phyloP scores from a whole-genome alignment of 306 rosid genomes.

The Prunus davidiana region DNA sequence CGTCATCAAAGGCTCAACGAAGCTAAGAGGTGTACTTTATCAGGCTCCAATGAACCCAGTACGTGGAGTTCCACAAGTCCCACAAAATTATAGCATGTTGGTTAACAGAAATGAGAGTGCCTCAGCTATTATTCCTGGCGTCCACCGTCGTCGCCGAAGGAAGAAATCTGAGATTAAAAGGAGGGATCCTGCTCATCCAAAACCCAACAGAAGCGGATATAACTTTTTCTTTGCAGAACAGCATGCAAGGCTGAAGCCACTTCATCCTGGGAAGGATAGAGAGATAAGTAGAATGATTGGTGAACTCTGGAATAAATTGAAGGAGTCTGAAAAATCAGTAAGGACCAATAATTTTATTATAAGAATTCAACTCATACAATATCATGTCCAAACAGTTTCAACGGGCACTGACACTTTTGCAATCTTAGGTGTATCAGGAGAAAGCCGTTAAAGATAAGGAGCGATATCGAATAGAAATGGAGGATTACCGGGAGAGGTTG shows the following conservation, averaged over 20 bases:
- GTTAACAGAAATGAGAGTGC: slow-evolving; percentile 27
- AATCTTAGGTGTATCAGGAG: slow-evolving; percentile 76
- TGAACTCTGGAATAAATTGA: slow-evolving; percentile 85
- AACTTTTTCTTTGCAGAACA: slow-evolving; percentile 96
- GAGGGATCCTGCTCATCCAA: slow-evolving; percentile 91
- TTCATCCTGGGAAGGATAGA: slow-evolving; percentile 79
- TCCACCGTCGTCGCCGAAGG: slow-evolving; percentile 69
- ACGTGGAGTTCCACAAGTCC: slow-evolving; percentile 15
- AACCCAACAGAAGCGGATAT: slow-evolving; percentile 92
- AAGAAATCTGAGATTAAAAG: slow-evolving; percentile 79
- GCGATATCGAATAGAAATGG: slow-evolving; percentile 80
- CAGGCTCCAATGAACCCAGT: slow-evolving; percentile 40
- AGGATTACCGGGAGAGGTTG: slow-evolving; percentile 59
- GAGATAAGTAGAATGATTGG: slow-evolving; percentile 91
- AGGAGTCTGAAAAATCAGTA: slow-evolving; percentile 60
- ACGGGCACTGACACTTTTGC: slow-evolving; percentile 4
- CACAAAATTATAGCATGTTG: slow-evolving; percentile 19
- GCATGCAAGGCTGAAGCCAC: slow-evolving; percentile 78
- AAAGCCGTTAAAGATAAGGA: slow-evolving; percentile 83
- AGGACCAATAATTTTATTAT: slow-evolving; percentile 14
- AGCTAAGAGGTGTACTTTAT: slow-evolving; percentile 80
- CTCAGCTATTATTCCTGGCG: slow-evolving; percentile 33
- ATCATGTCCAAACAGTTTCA: not conserved
- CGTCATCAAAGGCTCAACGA: slow-evolving; percentile 67
- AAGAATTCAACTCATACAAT: not conserved